Base-by-base conservation (phyloP, 768 basidiomycete species). In the Amanita pallidorosea region DNA sequence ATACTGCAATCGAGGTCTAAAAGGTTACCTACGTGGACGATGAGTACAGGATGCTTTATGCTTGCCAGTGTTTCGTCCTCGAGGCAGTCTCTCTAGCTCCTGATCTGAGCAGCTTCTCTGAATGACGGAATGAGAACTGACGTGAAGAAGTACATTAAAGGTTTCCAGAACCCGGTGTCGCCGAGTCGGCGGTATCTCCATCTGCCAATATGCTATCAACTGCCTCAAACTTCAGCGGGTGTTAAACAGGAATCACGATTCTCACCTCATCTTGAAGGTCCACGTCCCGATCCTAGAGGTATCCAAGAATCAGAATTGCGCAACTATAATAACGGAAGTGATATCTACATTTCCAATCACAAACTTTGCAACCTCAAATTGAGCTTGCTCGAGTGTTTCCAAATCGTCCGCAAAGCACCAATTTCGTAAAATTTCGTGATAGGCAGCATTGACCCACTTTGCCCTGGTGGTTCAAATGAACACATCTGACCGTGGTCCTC, bases 201-300 rank as follows among this genome's bases (percentile, higher is more conserved):
- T 69, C 62, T 80, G 73, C 83, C 84, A 88, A 60, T 74, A 82
- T 20, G 74, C 70, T 42, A 85, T 78, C 20, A 88, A 59, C 86
- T 88, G 53, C 20, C 36, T 23, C 36, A n/a, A 12, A 40, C 20
- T 35, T 51, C 53, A 42, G n/a, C 31, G 11, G 46, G 36, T 1
- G 13, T 33, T 34, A 15, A 52, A 34, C 42, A 31, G 8, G 47
- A 37, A 47, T 17, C 42, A n/a, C 17, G 31, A 33, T 18, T 67
- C 76, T 51, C 53, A 87, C 86, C 44, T 82, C 79, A 61, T 88
- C 85, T 54, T 72, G 67, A 20, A 87, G 61, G 60, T 84, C 83
- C 46, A 65, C 56, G 53, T 78, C 75, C 38, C 71, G 70, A 25
- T 75, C 69, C 80, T 82, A 47, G 47, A 17, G 27, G 31, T 23